Percentiles rank a stretch among this genome's conserved stretches.
phyloP scores from a whole-genome alignment of 176 grass and related monocot genomes.

The Musa beccarii region DNA sequence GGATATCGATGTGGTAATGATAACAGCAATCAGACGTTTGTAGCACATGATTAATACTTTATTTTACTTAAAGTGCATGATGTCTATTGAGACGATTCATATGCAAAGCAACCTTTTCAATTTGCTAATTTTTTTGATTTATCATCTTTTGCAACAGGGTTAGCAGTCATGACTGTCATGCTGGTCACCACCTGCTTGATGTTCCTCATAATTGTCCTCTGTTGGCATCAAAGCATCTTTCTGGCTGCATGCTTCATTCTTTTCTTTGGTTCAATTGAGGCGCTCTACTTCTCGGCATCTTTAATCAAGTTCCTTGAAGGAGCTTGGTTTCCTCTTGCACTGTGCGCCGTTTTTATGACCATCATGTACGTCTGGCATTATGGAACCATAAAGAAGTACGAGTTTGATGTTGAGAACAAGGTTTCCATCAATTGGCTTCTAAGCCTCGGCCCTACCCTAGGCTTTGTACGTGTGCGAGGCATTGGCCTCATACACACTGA shows the following conservation, averaged over 20 bases:
- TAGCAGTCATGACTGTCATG: constrained; percentile 90
- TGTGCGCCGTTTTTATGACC: constrained; percentile 59
- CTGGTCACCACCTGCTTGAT: constrained; percentile 93
- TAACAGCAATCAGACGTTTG: too few relatives aligned
- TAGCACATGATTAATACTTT: too few relatives aligned
- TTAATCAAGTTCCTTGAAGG: constrained; percentile 78
- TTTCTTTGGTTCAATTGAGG: constrained; percentile 77
- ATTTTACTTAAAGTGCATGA: background rate
- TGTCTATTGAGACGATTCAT: background rate
- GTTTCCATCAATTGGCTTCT: constrained; percentile 86
- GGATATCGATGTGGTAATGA: too few relatives aligned
- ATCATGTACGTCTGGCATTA: constrained; percentile 95
- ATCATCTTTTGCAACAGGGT: constrained; percentile 32
- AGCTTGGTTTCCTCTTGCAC: constrained; percentile 71
- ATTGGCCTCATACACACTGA: constrained; percentile 90
- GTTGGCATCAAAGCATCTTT: constrained; percentile 70
- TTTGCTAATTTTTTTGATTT: background rate
- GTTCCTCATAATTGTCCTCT: constrained; percentile 75
- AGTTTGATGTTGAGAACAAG: constrained; percentile 87
- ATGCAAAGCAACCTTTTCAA: background rate
- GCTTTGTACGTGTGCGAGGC: constrained; percentile 73
- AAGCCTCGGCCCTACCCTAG: constrained; percentile 66
- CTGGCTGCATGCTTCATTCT: constrained; percentile 53
- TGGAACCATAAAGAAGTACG: constrained; percentile 64
- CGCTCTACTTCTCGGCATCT: constrained; percentile 67